Evolutionary conservation across 1,284 basidiomycete species (phyloP).

Genomic region (Xanthoconium separans): DNA sequence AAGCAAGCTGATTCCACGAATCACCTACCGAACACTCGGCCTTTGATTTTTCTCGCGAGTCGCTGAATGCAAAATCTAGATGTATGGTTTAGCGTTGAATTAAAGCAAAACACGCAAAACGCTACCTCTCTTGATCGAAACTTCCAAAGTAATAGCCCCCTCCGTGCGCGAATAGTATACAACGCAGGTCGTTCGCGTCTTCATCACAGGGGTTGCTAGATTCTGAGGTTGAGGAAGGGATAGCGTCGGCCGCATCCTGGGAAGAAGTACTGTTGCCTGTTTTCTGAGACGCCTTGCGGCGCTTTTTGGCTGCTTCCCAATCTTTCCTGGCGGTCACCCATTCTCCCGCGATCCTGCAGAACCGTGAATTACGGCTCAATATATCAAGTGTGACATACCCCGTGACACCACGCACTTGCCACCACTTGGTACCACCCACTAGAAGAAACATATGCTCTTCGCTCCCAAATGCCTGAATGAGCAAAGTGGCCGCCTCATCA

Average conservation of each 20-base stretch:
- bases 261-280: slow-evolving; percentile 9
- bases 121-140: slow-evolving; percentile 71
- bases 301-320: slow-evolving; percentile 60
- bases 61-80: slow-evolving; percentile 79
- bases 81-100: slow-evolving; percentile 8
- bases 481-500: slow-evolving; percentile 71
- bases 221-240: slow-evolving; percentile 23
- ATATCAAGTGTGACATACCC: slow-evolving; percentile 45
- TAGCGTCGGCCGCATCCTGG: slow-evolving; percentile 18
- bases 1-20: not conserved
- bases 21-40: slow-evolving; percentile 75
- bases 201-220: slow-evolving; percentile 46
- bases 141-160: slow-evolving; percentile 85
- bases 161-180: slow-evolving; percentile 85
- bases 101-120: slow-evolving; percentile 6
- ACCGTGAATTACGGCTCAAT: slow-evolving; percentile 2
- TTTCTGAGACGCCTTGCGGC: slow-evolving; percentile 45
- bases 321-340: slow-evolving; percentile 85
- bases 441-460: slow-evolving; percentile 70
- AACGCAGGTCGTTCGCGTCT: slow-evolving; percentile 84
- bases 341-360: slow-evolving; percentile 74
- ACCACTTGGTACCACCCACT: slow-evolving; percentile 94
- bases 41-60: slow-evolving; percentile 86
- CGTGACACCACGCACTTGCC: slow-evolving; percentile 84
- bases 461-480: slow-evolving; percentile 85